Evolutionary conservation across 2,329 filamentous ascomycete genomes (phyloP), one percentile per base, ranked within the genome.

Genomic region (Ophiostoma sp.): DNA sequence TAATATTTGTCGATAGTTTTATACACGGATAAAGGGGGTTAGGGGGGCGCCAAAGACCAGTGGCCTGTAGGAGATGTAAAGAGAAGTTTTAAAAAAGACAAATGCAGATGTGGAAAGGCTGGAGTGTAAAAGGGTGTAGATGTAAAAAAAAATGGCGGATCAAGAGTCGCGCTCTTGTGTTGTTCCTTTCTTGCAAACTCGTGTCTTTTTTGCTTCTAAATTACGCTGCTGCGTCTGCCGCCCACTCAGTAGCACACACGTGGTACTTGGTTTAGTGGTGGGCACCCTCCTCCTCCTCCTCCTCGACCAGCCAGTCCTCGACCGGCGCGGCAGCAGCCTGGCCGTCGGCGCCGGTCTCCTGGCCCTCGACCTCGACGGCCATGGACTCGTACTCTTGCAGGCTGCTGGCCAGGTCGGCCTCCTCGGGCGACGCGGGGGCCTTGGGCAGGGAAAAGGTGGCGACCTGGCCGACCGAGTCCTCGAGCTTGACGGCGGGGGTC

Each of bases 331-430:
- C 83, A 70, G 85, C 85, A 77, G 86, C 77, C 69, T 83, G 82
- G 75, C 84, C 83, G 75, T 84, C 84, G 79, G 87, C 85, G 74
- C 85, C 86, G 72, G 85, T 84, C 75, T 91, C 87, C 81, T 92
- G 88, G 75, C 94, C 94, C 86, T 98, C 94, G 75, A 98, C 90
- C 83, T 99, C 95, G 76, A 97, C 94, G 76, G 90, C 87, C 86
- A 96, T 93, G 80, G 83, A 87, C 87, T 98, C 94, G 87, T 99
- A 99, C 80, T 93, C 90, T 85, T 95, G 90, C 80, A 99, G 84
- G 81, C 92, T 94, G 81, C 87, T 90, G 79, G 94, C 93, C 74
- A 99, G 91, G 82, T 97, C 92, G 82, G 90, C 83, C 87, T 98
- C 94, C 83, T 98, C 95, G 79, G 95, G 95, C 48, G 93, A 96